A percentile compares a stretch with the other conserved stretches of the same genome.
These are phyloP conservation scores for Panicum miliaceum DNA, from an alignment of 176 grass and related monocot genomes.

Conservation along the genomic window DNA sequence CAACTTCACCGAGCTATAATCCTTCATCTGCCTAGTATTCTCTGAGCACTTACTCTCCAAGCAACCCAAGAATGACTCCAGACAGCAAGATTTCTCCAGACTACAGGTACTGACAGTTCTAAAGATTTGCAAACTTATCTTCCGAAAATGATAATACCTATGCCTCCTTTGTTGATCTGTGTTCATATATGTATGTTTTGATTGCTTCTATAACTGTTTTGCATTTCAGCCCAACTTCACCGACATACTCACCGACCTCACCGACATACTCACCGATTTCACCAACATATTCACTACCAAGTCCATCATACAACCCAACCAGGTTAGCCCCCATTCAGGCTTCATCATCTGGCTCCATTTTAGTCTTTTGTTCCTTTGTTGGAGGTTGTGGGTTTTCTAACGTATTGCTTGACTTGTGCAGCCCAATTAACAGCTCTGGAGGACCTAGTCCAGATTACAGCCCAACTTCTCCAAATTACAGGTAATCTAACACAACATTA, in stretches of 20 bases:
- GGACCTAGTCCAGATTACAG: conserved; percentile 77
- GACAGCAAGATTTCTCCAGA: conserved; percentile 69
- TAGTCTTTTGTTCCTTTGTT: neutral
- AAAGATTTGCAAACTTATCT: neutral
- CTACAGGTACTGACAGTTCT: conserved; percentile 62
- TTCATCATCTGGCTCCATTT: neutral
- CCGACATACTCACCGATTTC: conserved; percentile 83
- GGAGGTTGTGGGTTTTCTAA: neutral
- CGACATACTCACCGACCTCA: conserved; percentile 77
- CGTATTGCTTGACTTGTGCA: conserved; percentile 23
- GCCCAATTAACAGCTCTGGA: conserved; percentile 60
- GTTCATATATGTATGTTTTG: neutral
- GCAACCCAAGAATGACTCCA: conserved; percentile 61
- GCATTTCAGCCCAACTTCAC: conserved; percentile 68
- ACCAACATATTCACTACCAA: conserved; percentile 71
- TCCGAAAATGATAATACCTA: neutral
- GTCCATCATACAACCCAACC: conserved; percentile 79
- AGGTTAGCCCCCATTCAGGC: conserved; percentile 51
- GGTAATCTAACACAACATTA: conserved; percentile 37
- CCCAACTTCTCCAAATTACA: conserved; percentile 86
- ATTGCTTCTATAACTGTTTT: conserved; percentile 4
- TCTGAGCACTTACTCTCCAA: conserved; percentile 76
- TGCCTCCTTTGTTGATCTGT: neutral
- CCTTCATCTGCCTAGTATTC: conserved; percentile 55
- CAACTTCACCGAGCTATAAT: conserved; percentile 77